phyloP scores from a whole-genome alignment of 1,284 basidiomycete species.

The Tausonia pullulans region DNA sequence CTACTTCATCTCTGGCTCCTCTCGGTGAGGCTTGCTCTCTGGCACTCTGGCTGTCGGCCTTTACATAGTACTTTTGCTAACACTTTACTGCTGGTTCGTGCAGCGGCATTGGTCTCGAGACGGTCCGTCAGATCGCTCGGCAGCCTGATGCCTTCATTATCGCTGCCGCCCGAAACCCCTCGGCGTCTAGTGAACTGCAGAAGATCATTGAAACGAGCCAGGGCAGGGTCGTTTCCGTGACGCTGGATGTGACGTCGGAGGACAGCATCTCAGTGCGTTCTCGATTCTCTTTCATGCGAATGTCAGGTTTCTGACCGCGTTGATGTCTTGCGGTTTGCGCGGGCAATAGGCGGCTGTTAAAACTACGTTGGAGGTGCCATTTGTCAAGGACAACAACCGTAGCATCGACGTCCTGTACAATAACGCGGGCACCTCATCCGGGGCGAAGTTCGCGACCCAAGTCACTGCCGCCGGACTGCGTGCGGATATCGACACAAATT shows the following conservation, averaged over 20 bases:
- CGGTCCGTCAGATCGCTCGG: neutral
- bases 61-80: neutral
- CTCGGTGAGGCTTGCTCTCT: neutral
- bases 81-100: neutral
- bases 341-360: neutral
- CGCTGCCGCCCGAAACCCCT: neutral
- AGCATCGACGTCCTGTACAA: neutral
- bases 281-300: neutral
- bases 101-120: conserved; percentile 2
- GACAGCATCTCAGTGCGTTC: neutral
- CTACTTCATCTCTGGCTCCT: neutral
- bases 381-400: neutral
- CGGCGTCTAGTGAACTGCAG: neutral
- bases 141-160: neutral
- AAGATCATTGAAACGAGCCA: neutral
- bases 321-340: neutral
- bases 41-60: too few relatives aligned
- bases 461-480: neutral
- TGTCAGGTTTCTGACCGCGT: too few relatives aligned
- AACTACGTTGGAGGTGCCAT: neutral
- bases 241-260: neutral
- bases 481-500: neutral
- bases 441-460: neutral
- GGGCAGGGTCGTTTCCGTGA: neutral
- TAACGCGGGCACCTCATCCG: neutral